Evolutionary conservation across 305 asterid species (phyloP).

Genomic region (Fraxinus latifolia): DNA sequence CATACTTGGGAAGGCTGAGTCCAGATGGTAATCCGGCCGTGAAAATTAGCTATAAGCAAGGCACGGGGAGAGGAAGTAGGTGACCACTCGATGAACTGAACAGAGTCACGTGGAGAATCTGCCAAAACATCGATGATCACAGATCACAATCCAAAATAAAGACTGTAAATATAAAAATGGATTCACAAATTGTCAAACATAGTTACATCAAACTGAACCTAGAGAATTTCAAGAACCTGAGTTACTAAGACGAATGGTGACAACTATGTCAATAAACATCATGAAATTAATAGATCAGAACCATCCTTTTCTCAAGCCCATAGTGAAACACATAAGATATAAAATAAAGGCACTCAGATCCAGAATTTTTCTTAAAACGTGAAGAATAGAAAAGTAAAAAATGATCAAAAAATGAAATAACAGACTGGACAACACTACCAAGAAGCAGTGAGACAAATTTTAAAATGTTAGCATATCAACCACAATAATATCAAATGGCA

Average conservation of each 20-base stretch:
- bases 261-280: background rate
- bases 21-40: conserved; percentile 95
- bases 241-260: background rate
- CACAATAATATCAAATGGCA: background rate
- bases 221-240: background rate
- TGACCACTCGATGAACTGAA: conserved; percentile 98
- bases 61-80: conserved; percentile 93
- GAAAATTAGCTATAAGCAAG: conserved; percentile 85
- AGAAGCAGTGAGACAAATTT: conserved; percentile 15
- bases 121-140: conserved; percentile 28
- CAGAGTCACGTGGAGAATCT: conserved; percentile 98
- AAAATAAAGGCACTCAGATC: background rate
- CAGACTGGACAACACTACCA: conserved; percentile 7
- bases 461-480: conserved; percentile 4
- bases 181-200: conserved; percentile 1
- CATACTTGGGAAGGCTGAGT: conserved; percentile 91
- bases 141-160: conserved; percentile 5
- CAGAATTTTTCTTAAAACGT: background rate
- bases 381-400: background rate
- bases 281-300: background rate
- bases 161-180: background rate
- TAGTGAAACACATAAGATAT: background rate
- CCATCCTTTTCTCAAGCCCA: background rate
- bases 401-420: background rate
- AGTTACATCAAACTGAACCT: background rate